Conservation (phyloP, 306 rosid species). For the Coriaria nepalensis region DNA sequence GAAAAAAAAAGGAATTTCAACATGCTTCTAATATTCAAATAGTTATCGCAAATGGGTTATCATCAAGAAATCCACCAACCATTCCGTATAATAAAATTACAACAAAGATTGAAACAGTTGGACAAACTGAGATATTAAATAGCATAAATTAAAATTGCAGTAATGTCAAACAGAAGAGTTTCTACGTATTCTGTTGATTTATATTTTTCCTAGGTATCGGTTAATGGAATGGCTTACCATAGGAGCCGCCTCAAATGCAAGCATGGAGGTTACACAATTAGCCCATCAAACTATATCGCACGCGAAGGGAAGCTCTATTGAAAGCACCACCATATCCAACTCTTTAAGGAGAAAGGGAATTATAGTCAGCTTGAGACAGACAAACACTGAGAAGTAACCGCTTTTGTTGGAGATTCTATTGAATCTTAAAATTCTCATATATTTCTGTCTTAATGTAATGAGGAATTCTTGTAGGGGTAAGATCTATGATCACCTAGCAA, state of each 20-base stretch:
- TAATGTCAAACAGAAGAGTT: no score
- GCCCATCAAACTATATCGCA: conserved; percentile 49
- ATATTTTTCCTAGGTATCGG: conserved; percentile 28
- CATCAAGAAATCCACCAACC: no score
- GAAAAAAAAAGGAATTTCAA: no score
- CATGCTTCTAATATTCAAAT: no score
- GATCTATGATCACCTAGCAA: no score
- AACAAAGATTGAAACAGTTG: no score
- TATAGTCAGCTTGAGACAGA: conserved; percentile 63
- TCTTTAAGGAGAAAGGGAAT: conserved; percentile 63
- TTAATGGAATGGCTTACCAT: conserved; percentile 50
- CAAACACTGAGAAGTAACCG: conserved; percentile 4
- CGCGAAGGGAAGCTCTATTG: conserved; percentile 73
- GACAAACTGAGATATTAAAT: background rate
- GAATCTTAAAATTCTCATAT: conserved; percentile 5
- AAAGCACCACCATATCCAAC: conserved; percentile 81
- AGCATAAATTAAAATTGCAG: background rate
- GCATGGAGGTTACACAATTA: conserved; percentile 65
- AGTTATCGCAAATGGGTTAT: no score
- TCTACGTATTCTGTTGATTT: background rate
- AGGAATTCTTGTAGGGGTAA: no score
- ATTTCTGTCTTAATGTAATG: no score
- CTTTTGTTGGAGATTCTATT: conserved; percentile 16
- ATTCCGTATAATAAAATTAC: no score
- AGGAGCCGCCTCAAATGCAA: conserved; percentile 65